Conservation (phyloP, 106 monocot genomes). For the Iris macrosiphon region DNA sequence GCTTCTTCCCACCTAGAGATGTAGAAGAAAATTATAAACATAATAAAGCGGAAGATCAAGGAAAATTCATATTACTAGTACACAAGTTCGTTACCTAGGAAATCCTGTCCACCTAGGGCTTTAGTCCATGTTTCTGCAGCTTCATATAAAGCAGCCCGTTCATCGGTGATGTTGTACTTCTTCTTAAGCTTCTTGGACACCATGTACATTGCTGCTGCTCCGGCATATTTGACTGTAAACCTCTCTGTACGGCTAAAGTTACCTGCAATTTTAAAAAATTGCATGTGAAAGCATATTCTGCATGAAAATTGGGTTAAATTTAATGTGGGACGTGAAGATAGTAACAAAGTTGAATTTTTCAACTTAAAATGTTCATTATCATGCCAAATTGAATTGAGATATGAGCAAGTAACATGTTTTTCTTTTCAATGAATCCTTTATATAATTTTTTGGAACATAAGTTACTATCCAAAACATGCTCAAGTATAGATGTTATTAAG, state of each 20-base stretch:
- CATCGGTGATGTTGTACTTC: constrained; percentile 91
- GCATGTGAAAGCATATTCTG: not conserved
- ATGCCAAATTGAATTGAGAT: too few species aligned
- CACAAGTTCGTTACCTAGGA: constrained; percentile 47
- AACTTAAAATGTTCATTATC: not conserved
- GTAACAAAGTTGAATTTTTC: too few species aligned
- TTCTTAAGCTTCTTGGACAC: constrained; percentile 98
- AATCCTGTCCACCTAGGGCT: constrained; percentile 80
- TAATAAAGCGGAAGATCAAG: not conserved
- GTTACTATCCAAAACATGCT: too few species aligned
- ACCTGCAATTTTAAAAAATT: constrained; percentile 41
- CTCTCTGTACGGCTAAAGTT: constrained; percentile 75
- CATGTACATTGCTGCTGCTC: constrained; percentile 92
- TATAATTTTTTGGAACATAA: too few species aligned
- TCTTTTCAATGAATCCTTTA: too few species aligned
- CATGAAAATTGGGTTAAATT: too few species aligned
- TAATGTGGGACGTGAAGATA: too few species aligned
- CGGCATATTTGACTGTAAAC: constrained; percentile 79
- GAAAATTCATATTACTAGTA: not conserved
- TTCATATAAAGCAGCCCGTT: constrained; percentile 80
- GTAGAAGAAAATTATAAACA: not conserved
- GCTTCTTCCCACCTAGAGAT: constrained; percentile 67
- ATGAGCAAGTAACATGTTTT: too few species aligned
- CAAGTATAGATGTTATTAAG: too few species aligned
- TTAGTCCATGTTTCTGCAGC: constrained; percentile 93